A percentile compares a stretch with the other conserved stretches of the same genome.
These are phyloP conservation scores for Erythrophleum ivorense DNA, from an alignment of 331 rosid species.

Conservation along the genomic window DNA sequence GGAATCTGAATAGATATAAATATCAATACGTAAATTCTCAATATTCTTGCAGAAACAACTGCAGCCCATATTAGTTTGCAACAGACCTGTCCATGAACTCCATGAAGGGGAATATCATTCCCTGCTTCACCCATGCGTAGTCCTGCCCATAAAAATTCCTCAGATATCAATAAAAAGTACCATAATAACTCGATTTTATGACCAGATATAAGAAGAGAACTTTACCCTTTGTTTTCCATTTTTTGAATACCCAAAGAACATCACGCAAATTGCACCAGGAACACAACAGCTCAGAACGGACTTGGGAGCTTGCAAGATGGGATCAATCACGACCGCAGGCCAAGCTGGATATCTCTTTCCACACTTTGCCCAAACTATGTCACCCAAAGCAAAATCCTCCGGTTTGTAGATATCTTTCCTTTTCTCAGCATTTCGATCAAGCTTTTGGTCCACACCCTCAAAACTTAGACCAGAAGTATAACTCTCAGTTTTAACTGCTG, in stretches of 20 bases:
- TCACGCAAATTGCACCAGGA: conserved; percentile 81
- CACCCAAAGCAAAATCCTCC: conserved; percentile 89
- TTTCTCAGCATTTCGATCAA: conserved; percentile 46
- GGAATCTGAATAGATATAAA: conserved; percentile 64
- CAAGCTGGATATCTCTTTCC: conserved; percentile 95
- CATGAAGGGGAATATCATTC: conserved; percentile 80
- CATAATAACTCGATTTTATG: conserved; percentile 6
- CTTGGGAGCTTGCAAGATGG: conserved; percentile 79
- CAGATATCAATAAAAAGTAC: conserved; percentile 26
- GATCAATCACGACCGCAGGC: conserved; percentile 97
- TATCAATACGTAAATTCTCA: conserved; percentile 14
- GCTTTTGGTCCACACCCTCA: conserved; percentile 44
- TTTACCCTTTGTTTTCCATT: conserved; percentile 88
- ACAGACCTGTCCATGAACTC: conserved; percentile 82
- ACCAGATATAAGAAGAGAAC: background rate
- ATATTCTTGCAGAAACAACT: conserved; percentile 23
- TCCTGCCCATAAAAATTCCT: conserved; percentile 65
- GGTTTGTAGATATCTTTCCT: conserved; percentile 71
- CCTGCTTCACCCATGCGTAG: conserved; percentile 98
- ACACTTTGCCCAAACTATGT: conserved; percentile 95
- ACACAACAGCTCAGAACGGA: conserved; percentile 73
- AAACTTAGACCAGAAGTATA: conserved; percentile 53
- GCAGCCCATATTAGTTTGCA: conserved; percentile 18
- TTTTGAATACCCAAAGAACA: conserved; percentile 93
- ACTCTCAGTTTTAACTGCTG: conserved; percentile 41